A percentile compares a stretch with the other conserved stretches of the same genome.
Conservation (phyloP, 768 basidiomycete genomes). For the Boletus vermiculosoides region DNA sequence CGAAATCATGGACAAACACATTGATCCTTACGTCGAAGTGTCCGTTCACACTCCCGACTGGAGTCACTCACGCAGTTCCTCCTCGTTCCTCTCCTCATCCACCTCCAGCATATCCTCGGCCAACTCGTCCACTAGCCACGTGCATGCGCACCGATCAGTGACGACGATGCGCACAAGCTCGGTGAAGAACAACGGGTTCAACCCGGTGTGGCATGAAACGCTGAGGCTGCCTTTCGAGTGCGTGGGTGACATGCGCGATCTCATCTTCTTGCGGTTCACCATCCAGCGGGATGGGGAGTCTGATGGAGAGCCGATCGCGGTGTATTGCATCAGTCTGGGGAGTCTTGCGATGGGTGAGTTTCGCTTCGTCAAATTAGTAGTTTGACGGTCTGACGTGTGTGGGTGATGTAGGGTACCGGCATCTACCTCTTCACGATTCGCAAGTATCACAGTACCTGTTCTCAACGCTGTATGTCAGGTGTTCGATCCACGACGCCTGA, state of each 20-base stretch:
- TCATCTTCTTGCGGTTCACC: conserved; percentile 81
- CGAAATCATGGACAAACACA: conserved; percentile 57
- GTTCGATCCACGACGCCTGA: conserved; percentile 43
- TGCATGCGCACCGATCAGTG: conserved; percentile 43
- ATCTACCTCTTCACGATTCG: conserved; percentile 85
- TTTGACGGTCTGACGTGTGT: background rate
- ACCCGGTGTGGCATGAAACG: conserved; percentile 79
- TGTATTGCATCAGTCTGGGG: conserved; percentile 71
- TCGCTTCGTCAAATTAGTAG: background rate
- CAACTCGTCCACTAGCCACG: background rate
- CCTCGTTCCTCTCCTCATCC: conserved; percentile 11
- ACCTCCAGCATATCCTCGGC: conserved; percentile 3
- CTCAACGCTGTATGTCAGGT: conserved; percentile 86
- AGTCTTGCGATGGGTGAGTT: conserved; percentile 70
- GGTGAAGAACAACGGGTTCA: conserved; percentile 88
- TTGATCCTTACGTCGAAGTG: conserved; percentile 81
- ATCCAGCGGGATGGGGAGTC: conserved; percentile 64
- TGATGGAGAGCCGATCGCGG: conserved; percentile 64
- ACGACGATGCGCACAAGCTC: conserved; percentile 54
- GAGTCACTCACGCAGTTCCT: conserved; percentile 35
- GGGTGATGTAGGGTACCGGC: conserved; percentile 66
- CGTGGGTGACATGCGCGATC: conserved; percentile 71
- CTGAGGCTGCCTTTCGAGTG: conserved; percentile 74
- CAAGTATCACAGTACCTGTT: conserved; percentile 88
- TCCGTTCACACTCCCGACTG: conserved; percentile 77